These are phyloP conservation scores for Sphaceloma murrayae DNA, from an alignment of 2,329 filamentous ascomycete species.

Conservation along the genomic window DNA sequence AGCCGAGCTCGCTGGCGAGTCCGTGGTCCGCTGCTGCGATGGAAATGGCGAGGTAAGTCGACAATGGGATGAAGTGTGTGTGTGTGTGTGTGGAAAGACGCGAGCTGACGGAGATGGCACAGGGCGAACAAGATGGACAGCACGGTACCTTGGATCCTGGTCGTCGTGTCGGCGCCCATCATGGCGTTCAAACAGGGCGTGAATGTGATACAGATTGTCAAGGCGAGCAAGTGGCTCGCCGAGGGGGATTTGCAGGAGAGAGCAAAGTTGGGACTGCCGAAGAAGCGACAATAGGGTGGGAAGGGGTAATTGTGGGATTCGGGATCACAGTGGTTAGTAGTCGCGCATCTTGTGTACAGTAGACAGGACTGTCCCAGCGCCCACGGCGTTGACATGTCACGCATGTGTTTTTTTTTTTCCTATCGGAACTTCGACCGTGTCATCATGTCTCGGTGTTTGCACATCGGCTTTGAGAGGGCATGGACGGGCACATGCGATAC, in stretches of 20 bases:
- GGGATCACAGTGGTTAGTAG: no score
- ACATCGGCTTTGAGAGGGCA: no score
- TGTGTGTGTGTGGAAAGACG: neutral
- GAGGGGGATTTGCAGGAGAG: constrained; percentile 74
- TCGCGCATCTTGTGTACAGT: constrained; percentile 12
- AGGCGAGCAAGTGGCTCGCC: constrained; percentile 83
- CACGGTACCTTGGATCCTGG: constrained; percentile 65
- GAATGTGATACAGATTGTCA: constrained; percentile 88
- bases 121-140: constrained; percentile 68
- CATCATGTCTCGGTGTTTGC: no score
- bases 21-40: constrained; percentile 88
- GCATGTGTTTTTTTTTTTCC: neutral
- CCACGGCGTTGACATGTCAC: no score
- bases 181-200: constrained; percentile 90
- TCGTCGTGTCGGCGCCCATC: constrained; percentile 68
- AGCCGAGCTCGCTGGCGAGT: constrained; percentile 70
- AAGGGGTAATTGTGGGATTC: neutral
- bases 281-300: constrained; percentile 18
- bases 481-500: no score
- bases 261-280: constrained; percentile 29
- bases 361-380: constrained; percentile 2
- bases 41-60: constrained; percentile 61
- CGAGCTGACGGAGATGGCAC: no score
- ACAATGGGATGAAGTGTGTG: no score
- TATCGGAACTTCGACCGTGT: no score